Base-by-base conservation (phyloP, 805 yeast genomes). In the Sugiyamaella boreocaroliniensis region DNA sequence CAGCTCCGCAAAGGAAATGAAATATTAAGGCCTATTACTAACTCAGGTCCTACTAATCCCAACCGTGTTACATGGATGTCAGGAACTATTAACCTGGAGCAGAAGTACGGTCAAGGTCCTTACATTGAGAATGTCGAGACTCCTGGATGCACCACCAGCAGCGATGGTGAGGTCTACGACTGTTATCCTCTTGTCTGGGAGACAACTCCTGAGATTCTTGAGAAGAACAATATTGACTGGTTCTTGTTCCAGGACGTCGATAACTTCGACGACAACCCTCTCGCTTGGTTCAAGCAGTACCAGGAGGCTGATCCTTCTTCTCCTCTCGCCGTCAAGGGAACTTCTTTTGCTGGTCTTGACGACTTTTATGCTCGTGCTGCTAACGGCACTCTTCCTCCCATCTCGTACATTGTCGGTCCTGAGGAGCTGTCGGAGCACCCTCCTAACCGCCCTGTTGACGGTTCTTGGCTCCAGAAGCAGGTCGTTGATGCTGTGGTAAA, bases 21-120 rank as follows among this genome's bases (percentile, higher is more conserved):
- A 22, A 22, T 22, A 4, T 22, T 22, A 22, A 4, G 26, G 6
- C 26, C 11, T 14, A 32, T 10, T 11, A 5, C 37, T 32, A 32
- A 32, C 37, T 11, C 37, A 32, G 37, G 64, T 12, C 64, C 64
- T 9, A 61, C 64, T 29, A 52, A 55, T 42, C 63, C 64, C 32
- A 60, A 59, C 56, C 58, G 64, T 51, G 62, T 57, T 20, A 50
- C 61, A 20, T 61, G 64, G 64, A 51, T 55, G 29, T 54, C 61
- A 8, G 64, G 64, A 11, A 46, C 57, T 8, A 52, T 61, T 26
- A 61, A 61, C 51, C 37, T 47, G 4, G 49, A 47, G 11, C 52
- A 48, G 48, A 48, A 20, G 16, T 22, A 37, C n/a, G 64, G 64
- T 12, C 37, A 32, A 9, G 64, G 64, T 29, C 58, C 56, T 4